phyloP scores from a whole-genome alignment of 2,329 filamentous ascomycete species.

The Periconia macrospinosa region DNA sequence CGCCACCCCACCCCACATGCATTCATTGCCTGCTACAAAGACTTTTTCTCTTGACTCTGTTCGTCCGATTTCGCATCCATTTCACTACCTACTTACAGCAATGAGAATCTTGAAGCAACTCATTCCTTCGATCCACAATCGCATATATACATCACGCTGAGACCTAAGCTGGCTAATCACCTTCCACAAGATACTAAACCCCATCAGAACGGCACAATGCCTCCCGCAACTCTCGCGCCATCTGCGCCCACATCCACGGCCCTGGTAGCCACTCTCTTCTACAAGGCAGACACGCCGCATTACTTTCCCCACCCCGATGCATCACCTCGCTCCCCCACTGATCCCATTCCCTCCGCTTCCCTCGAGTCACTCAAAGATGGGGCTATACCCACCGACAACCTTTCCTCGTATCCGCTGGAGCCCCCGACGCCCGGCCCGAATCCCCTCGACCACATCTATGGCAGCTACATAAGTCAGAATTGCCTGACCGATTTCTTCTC shows the following conservation, averaged over 20 bases:
- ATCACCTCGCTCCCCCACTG: constrained; percentile 39
- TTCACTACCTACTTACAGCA: too few relatives aligned
- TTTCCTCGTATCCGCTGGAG: constrained; percentile 57
- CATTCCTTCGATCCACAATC: neutral
- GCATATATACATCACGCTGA: too few relatives aligned
- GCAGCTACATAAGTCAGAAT: constrained; percentile 56
- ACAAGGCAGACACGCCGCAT: constrained; percentile 36
- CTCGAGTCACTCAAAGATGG: constrained; percentile 45
- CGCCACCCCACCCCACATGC: neutral
- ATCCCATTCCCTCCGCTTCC: constrained; percentile 33
- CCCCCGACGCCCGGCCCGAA: constrained; percentile 57
- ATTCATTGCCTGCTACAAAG: neutral
- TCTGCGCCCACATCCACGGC: constrained; percentile 20
- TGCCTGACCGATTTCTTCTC: constrained; percentile 60
- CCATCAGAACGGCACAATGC: neutral
- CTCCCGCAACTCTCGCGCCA: neutral
- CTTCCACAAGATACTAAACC: too few relatives aligned
- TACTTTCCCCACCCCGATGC: constrained; percentile 53
- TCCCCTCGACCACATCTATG: constrained; percentile 58
- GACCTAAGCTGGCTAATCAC: too few relatives aligned
- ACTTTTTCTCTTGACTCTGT: neutral
- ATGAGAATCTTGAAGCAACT: too few relatives aligned
- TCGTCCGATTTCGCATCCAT: neutral
- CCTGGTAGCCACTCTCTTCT: constrained; percentile 43
- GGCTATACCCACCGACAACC: constrained; percentile 54